Evolutionary conservation across 1,139 yeast genomes (phyloP), one percentile per base, ranked within the genome.

Genomic region (Nakaseomyces uthaithaninus): DNA sequence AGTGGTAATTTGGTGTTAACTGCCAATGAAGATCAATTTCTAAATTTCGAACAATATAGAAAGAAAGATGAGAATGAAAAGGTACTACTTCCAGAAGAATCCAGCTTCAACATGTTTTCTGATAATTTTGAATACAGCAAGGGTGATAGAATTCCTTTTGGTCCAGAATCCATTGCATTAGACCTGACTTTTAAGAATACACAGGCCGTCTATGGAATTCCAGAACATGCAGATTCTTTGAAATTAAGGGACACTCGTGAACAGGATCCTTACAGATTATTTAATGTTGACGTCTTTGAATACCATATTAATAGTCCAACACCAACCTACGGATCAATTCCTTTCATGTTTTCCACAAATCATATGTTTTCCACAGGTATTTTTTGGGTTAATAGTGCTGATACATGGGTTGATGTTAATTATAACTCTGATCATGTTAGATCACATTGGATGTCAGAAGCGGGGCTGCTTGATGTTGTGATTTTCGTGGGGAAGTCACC

Each of bases 251-350:
- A 83, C 50, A 86, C 96, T 0, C 57, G 70, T 0, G 63, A 60
- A 1, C 72, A 71, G 33, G 79, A 76, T 37, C 97, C 97, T 1
- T 91, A 91, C 62, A 71, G 98, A 36, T 66, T 91, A 36, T 93
- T 65, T 67, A 91, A 91, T 51, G 96, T 89, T 23, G 99, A 91
- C 56, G 89, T 89, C 37, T 91, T 91, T 61, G 96, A 91, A 62
- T 91, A 91, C 57, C 94, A 85, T 51, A 69, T 79, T 2, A 74
- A 83, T 45, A 81, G 94, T 25, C 75, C 80, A 40, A 69, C 82
- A 68, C 87, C 98, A 22, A 86, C 87, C 94, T 91, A 91, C 55
- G 99, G 99, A 1, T 69, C 94, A 0, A 86, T 91, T 53, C 98
- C 99, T 2, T 75, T 87, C 37, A 69, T 91, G 72, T 64, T 85